phyloP scores from a whole-genome alignment of 495 filamentous ascomycete genomes.

The Daldinia loculata region DNA sequence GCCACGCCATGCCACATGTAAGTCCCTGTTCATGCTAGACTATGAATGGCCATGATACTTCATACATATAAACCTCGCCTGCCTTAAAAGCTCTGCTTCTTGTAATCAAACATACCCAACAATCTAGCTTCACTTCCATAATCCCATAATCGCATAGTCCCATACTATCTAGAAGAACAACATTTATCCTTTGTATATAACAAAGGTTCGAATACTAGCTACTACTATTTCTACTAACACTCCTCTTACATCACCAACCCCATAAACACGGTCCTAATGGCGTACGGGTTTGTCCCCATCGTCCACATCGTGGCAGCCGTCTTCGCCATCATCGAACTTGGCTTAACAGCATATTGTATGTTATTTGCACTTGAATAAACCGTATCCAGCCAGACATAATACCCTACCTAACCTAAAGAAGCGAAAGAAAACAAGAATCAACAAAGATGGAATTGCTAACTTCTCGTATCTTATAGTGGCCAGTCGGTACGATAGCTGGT shows the following conservation, averaged over 20 bases:
- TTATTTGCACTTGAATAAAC: conserved; percentile 19
- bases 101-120: background rate
- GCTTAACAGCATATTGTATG: conserved; percentile 75
- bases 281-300: conserved; percentile 63
- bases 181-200: background rate
- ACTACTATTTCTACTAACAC: background rate
- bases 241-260: background rate
- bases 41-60: background rate
- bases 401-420: background rate
- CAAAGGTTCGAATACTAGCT: background rate
- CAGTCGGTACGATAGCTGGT: conserved; percentile 45
- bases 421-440: background rate
- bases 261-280: conserved; percentile 46
- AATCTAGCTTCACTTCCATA: background rate
- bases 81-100: too few relatives aligned
- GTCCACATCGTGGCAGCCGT: conserved; percentile 70
- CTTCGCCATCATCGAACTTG: conserved; percentile 75
- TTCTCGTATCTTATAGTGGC: conserved; percentile 43
- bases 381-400: too few relatives aligned
- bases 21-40: background rate
- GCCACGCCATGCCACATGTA: conserved; percentile 29
- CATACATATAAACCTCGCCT: background rate
- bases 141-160: background rate
- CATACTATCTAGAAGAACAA: background rate
- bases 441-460: background rate